phyloP scores from a whole-genome alignment of 2,329 filamentous ascomycete species.

The Penicillium sp. region DNA sequence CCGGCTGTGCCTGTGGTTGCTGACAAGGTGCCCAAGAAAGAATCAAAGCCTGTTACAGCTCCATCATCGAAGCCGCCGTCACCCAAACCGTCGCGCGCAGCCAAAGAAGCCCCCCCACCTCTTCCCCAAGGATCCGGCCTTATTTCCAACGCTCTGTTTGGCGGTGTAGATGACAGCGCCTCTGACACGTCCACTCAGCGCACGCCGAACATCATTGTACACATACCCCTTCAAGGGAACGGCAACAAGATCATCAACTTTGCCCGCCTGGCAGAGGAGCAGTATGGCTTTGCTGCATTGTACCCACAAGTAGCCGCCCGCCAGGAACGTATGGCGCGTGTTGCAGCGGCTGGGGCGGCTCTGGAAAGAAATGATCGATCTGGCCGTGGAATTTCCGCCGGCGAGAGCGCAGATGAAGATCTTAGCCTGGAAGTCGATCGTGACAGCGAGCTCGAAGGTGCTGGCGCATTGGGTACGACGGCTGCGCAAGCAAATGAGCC shows the following conservation, averaged over 20 bases:
- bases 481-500: constrained; percentile 60
- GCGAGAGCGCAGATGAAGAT: constrained; percentile 78
- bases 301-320: constrained; percentile 90
- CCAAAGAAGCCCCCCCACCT: constrained; percentile 60
- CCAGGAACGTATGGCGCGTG: constrained; percentile 82
- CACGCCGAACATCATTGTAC: constrained; percentile 80
- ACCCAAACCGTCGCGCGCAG: constrained; percentile 58
- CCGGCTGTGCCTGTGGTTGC: constrained; percentile 25
- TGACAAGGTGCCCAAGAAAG: constrained; percentile 43
- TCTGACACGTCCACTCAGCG: constrained; percentile 44
- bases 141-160: constrained; percentile 65
- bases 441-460: constrained; percentile 59
- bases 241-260: constrained; percentile 95
- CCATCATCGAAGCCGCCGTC: constrained; percentile 58
- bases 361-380: constrained; percentile 75
- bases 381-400: constrained; percentile 67
- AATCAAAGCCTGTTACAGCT: constrained; percentile 50
- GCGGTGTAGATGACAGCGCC: constrained; percentile 50
- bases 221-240: constrained; percentile 78
- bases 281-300: constrained; percentile 91
- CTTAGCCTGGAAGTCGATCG: constrained; percentile 90
- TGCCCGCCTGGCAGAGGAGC: constrained; percentile 88
- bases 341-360: constrained; percentile 85
- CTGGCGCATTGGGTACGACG: constrained; percentile 46
- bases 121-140: constrained; percentile 68